phyloP scores from a whole-genome alignment of 2,329 filamentous ascomycete species.

The Aspergillus jensenii region DNA sequence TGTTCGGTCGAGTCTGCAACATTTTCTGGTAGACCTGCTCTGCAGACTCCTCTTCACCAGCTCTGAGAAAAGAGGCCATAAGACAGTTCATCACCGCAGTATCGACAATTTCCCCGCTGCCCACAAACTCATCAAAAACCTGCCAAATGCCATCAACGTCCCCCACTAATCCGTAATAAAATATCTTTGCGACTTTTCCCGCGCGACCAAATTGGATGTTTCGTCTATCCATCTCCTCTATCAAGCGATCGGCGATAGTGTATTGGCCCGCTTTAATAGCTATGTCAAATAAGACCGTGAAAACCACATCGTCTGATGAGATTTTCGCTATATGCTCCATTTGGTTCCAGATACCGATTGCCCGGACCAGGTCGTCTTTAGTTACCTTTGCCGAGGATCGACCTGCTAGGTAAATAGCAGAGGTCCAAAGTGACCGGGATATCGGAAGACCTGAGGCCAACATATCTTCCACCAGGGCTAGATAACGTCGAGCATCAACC shows the following conservation, averaged over 20 bases:
- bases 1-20: conserved; percentile 60
- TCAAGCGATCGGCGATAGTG: conserved; percentile 77
- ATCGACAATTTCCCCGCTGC: conserved; percentile 83
- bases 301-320: conserved; percentile 72
- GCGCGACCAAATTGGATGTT: conserved; percentile 71
- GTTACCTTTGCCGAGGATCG: conserved; percentile 64
- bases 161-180: conserved; percentile 73
- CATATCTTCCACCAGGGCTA: conserved; percentile 81
- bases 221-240: conserved; percentile 74
- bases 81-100: conserved; percentile 83
- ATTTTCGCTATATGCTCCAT: conserved; percentile 77
- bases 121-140: conserved; percentile 80
- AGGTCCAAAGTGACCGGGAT: conserved; percentile 73
- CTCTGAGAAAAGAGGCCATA: conserved; percentile 73
- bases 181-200: conserved; percentile 78
- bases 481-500: conserved; percentile 71
- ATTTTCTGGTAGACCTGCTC: conserved; percentile 81
- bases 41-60: conserved; percentile 73
- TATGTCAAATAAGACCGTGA: conserved; percentile 89
- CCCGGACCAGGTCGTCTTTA: conserved; percentile 62
- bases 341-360: conserved; percentile 78
- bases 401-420: conserved; percentile 75
- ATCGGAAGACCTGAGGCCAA: conserved; percentile 71
- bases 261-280: conserved; percentile 85
- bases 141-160: conserved; percentile 73